Evolutionary conservation across 2,329 filamentous ascomycete genomes (phyloP), one percentile per base, ranked within the genome.

Genomic region (Talaromyces sp.): DNA sequence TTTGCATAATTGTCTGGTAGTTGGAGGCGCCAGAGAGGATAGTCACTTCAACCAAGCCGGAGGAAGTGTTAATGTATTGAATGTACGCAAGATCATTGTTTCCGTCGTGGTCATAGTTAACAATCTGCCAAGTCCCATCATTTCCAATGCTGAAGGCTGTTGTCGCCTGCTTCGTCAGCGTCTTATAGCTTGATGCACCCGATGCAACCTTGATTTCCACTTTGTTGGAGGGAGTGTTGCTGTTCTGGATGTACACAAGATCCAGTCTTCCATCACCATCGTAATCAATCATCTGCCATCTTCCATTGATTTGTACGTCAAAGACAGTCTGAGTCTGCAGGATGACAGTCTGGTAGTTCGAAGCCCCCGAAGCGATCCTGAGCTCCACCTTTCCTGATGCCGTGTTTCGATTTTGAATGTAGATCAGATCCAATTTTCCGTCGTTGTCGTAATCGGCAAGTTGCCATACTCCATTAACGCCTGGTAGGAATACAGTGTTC

Each of bases 271-370:
- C 58, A 31, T 60, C 58, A 1, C 58, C 36, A 13, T 60, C 43
- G 37, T 57, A 61, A 51, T 61, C 58, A 15, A 19, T 51, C 33
- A 61, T 48, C 53, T 60, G 57, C 60, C 60, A 61, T n/a, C 35
- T 53, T 5, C 60, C 60, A 5, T 61, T 28, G 9, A 60, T 45
- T 33, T 61, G 56, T 15, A 43, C 39, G 1, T 43, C 57, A 35
- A 80, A 77, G 1, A 89, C 91, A 69, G 78, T 81, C 28, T 87
- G 86, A 0, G 85, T 83, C 25, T 81, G 77, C 74, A 87, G 86
- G 75, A 87, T 84, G 70, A 80, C 83, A 65, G 76, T 78, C 83
- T 59, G 57, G 8, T 51, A 61, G n/a, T 61, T 61, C 5, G 60
- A 61, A 6, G 60, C 60, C 1, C 37, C 57, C 5, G 57, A 56